These are phyloP conservation scores for Lepraria neglecta DNA, from an alignment of 495 filamentous ascomycete genomes.

Conservation along the genomic window DNA sequence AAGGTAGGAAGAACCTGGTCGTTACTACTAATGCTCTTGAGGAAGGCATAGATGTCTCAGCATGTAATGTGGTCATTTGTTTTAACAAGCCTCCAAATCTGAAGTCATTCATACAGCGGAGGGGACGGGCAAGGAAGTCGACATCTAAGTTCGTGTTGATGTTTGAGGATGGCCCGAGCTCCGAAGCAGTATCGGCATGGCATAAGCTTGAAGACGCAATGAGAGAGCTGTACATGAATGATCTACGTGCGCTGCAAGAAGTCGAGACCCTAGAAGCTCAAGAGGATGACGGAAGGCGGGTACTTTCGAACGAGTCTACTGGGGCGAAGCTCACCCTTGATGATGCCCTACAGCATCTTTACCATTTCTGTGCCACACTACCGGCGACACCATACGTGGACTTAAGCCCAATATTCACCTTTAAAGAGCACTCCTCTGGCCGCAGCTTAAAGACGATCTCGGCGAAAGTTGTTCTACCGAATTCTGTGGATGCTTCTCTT, in stretches of 20 bases:
- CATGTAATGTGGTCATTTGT: conserved; percentile 82
- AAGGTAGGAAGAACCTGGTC: conserved; percentile 67
- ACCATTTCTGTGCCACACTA: conserved; percentile 72
- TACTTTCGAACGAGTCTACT: conserved; percentile 49
- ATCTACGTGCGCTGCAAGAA: conserved; percentile 48
- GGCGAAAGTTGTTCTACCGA: conserved; percentile 65
- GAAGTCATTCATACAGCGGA: conserved; percentile 80
- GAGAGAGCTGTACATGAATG: conserved; percentile 66
- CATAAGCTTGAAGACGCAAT: conserved; percentile 61
- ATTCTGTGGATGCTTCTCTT: conserved; percentile 57
- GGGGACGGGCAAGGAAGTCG: conserved; percentile 71
- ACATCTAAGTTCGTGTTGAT: conserved; percentile 69
- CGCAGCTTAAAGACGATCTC: conserved; percentile 34
- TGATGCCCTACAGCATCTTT: conserved; percentile 65
- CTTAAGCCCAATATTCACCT: conserved; percentile 44
- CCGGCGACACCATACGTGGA: conserved; percentile 51
- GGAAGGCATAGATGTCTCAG: conserved; percentile 85
- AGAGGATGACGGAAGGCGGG: conserved; percentile 40
- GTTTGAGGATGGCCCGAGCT: conserved; percentile 38
- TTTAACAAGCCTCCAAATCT: conserved; percentile 69
- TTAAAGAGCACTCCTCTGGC: conserved; percentile 29
- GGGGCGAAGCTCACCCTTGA: conserved; percentile 65
- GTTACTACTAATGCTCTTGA: conserved; percentile 81
- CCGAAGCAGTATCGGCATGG: conserved; percentile 46
- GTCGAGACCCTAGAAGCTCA: conserved; percentile 48